Percentiles rank a stretch among this genome's conserved stretches.
phyloP scores from a whole-genome alignment of 306 rosid genomes.

The Medicago arabica region DNA sequence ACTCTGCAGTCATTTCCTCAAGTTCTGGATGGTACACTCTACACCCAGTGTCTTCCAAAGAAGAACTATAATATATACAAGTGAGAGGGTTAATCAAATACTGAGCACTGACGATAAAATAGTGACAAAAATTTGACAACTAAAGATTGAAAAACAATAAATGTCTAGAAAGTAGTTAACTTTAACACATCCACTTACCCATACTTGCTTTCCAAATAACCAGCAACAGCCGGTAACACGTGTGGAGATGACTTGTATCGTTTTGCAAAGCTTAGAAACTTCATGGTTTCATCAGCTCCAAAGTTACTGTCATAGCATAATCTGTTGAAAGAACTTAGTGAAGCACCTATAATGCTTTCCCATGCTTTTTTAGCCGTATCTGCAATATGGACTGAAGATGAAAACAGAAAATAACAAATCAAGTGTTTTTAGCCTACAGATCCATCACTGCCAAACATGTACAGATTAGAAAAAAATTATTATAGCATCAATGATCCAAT shows the following conservation, averaged over 20 bases:
- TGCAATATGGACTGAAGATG: constrained; percentile 47
- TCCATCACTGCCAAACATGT: constrained; percentile 23
- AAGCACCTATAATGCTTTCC: constrained; percentile 78
- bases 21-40: constrained; percentile 59
- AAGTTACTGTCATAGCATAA: constrained; percentile 36
- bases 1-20: constrained; percentile 49
- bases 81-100: constrained; percentile 34
- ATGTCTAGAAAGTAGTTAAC: constrained; percentile 23
- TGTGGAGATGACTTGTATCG: constrained; percentile 67
- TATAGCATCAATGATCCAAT: constrained; percentile 26
- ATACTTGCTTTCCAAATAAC: constrained; percentile 65
- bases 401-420: constrained; percentile 18
- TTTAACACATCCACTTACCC: constrained; percentile 60
- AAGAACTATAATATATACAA: constrained; percentile 55
- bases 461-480: constrained; percentile 3
- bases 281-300: constrained; percentile 53
- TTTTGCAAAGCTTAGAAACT: constrained; percentile 64
- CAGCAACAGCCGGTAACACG: constrained; percentile 80
- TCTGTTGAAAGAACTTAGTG: constrained; percentile 61
- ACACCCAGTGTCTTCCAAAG: constrained; percentile 50
- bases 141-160: constrained; percentile 16
- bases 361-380: constrained; percentile 54
- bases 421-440: not conserved
- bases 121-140: constrained; percentile 9
- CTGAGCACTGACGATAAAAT: constrained; percentile 1